Percentiles rank a stretch among this genome's conserved stretches.
These are phyloP conservation scores for Rosa rugosa DNA, from an alignment of 306 rosid genomes.

Conservation along the genomic window DNA sequence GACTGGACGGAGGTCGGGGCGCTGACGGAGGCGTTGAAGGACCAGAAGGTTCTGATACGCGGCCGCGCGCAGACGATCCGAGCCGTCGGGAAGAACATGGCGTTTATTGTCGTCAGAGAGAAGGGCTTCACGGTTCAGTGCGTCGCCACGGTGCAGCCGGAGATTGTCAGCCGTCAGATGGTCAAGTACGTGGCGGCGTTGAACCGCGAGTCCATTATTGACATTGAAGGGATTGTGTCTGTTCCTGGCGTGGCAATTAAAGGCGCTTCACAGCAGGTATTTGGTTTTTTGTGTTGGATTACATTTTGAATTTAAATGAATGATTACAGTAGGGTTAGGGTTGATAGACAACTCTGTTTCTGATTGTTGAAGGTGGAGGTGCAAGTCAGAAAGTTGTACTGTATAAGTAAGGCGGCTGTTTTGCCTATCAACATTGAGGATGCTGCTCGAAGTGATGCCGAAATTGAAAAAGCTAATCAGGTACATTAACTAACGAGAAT, in stretches of 20 bases:
- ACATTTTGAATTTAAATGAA: not conserved
- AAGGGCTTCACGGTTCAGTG: slow-evolving; percentile 80
- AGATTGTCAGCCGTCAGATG: slow-evolving; percentile 77
- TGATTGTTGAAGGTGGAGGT: slow-evolving; percentile 67
- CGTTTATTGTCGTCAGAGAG: slow-evolving; percentile 71
- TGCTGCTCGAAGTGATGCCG: slow-evolving; percentile 83
- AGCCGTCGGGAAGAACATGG: slow-evolving; percentile 87
- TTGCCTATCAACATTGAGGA: slow-evolving; percentile 82
- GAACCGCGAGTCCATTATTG: slow-evolving; percentile 81
- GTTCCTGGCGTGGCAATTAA: slow-evolving; percentile 61
- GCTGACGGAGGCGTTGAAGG: slow-evolving; percentile 40
- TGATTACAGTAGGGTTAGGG: not conserved
- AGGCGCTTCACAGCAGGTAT: slow-evolving; percentile 84
- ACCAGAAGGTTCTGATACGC: slow-evolving; percentile 47
- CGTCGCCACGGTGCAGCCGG: slow-evolving; percentile 63
- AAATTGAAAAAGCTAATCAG: slow-evolving; percentile 69
- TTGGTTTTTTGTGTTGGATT: not conserved
- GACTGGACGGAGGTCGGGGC: slow-evolving; percentile 57
- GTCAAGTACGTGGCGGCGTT: slow-evolving; percentile 66
- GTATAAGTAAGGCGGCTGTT: slow-evolving; percentile 65
- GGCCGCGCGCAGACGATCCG: slow-evolving; percentile 85
- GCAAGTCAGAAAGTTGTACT: slow-evolving; percentile 71
- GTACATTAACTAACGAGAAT: slow-evolving; percentile 25
- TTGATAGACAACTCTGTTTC: not conserved
- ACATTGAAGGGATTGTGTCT: slow-evolving; percentile 66